Percentiles rank a stretch among this genome's conserved stretches.
These are phyloP conservation scores for Friedmanniomyces simplex DNA, from an alignment of 495 filamentous ascomycete species.

Conservation along the genomic window DNA sequence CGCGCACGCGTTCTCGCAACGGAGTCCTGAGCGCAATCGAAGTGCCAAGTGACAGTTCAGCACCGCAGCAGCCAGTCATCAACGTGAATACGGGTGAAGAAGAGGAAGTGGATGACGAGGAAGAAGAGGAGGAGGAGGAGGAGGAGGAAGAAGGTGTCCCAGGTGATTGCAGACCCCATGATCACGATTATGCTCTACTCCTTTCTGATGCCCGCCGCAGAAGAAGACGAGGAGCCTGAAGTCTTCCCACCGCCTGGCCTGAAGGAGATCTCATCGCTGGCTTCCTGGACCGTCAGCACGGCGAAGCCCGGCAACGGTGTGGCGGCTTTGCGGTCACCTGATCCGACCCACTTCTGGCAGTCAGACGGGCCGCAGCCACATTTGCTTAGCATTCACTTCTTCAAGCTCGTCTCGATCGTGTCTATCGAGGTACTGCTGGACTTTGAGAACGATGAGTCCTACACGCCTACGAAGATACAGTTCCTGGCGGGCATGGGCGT, in stretches of 20 bases:
- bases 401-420: conserved; percentile 79
- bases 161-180: background rate
- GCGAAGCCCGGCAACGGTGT: conserved; percentile 88
- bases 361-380: conserved; percentile 95
- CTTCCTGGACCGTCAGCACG: conserved; percentile 83
- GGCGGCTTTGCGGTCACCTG: conserved; percentile 69
- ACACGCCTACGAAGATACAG: conserved; percentile 88
- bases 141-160: background rate
- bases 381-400: conserved; percentile 86
- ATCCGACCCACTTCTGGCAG: conserved; percentile 83
- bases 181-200: too few relatives aligned
- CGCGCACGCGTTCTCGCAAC: background rate
- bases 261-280: conserved; percentile 80
- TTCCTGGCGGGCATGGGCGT: conserved; percentile 78
- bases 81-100: background rate
- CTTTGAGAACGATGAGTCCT: conserved; percentile 84
- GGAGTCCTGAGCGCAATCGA: background rate
- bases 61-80: background rate
- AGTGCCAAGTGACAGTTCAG: background rate
- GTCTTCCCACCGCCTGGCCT: conserved; percentile 18
- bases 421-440: conserved; percentile 80
- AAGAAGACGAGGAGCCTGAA: conserved; percentile 3
- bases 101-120: background rate
- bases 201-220: background rate
- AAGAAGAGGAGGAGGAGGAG: background rate